Conservation (phyloP, 768 basidiomycete genomes). For the Lentinula guzmanii region DNA sequence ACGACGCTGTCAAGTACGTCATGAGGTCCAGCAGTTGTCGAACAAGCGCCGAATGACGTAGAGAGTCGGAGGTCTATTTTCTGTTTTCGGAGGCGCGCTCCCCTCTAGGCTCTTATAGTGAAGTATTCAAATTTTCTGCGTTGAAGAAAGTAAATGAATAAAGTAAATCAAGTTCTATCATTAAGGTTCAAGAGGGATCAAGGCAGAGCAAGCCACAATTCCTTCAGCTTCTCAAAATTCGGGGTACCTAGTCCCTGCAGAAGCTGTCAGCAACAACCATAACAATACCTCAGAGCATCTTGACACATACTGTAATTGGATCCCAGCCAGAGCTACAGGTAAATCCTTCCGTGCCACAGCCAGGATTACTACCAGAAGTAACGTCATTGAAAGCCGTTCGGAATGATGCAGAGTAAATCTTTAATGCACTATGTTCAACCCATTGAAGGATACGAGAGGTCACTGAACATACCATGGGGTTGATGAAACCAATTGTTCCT, state of each 20-base stretch:
- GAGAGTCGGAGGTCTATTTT: too few species aligned
- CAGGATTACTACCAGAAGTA: conserved; percentile 14
- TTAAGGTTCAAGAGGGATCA: conserved; percentile 8
- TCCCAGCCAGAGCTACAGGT: conserved; percentile 12
- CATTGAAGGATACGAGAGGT: conserved; percentile 1
- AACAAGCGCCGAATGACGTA: too few species aligned
- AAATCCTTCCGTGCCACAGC: conserved; percentile 14
- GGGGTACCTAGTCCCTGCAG: conserved; percentile 30
- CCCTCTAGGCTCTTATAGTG: too few species aligned
- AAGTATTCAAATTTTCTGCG: too few species aligned
- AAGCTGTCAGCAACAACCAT: neutral
- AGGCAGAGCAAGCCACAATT: conserved; percentile 28
- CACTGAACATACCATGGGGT: conserved; percentile 26
- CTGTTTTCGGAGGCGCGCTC: too few species aligned
- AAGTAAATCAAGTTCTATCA: too few species aligned
- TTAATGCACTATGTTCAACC: neutral
- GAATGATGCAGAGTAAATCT: conserved; percentile 16
- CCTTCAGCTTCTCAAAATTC: conserved; percentile 23
- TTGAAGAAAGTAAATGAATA: too few species aligned
- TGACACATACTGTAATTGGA: conserved; percentile 16
- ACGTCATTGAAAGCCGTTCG: conserved; percentile 17
- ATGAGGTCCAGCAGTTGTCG: too few species aligned
- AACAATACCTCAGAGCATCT: neutral
- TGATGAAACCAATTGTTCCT: conserved; percentile 34
- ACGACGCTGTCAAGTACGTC: too few species aligned